Conservation (phyloP, 2,329 filamentous ascomycete species). For the Neonectria neomacrospora region DNA sequence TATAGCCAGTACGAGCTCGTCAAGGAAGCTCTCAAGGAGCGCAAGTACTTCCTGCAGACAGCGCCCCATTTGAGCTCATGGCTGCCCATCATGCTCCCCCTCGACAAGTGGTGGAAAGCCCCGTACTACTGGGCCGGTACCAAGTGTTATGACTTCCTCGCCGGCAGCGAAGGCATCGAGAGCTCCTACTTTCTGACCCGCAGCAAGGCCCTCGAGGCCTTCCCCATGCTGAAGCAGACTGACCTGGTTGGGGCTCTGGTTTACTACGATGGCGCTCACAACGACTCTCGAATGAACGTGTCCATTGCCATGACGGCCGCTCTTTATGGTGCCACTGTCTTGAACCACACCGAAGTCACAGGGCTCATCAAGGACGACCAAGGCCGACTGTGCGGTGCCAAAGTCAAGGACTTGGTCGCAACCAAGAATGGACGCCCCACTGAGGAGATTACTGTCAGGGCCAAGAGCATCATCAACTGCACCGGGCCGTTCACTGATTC, state of each 20-base stretch:
- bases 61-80: conserved; percentile 79
- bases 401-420: conserved; percentile 75
- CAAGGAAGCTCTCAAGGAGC: conserved; percentile 77
- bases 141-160: conserved; percentile 87
- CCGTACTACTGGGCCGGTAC: conserved; percentile 82
- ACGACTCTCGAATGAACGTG: conserved; percentile 93
- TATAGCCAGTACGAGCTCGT: conserved; percentile 79
- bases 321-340: conserved; percentile 84
- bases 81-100: conserved; percentile 80
- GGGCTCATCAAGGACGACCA: conserved; percentile 77
- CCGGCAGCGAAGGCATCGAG: conserved; percentile 87
- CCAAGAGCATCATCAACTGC: conserved; percentile 87
- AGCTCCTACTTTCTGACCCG: conserved; percentile 89
- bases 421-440: conserved; percentile 68
- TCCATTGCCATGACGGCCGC: conserved; percentile 89
- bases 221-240: conserved; percentile 87
- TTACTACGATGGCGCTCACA: conserved; percentile 93
- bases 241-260: conserved; percentile 84
- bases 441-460: conserved; percentile 76
- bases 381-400: conserved; percentile 79
- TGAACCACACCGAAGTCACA: conserved; percentile 87
- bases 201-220: conserved; percentile 86
- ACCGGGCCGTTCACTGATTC: conserved; percentile 90
- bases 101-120: conserved; percentile 81
- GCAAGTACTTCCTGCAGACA: conserved; percentile 79